Conservation (phyloP, 2,329 filamentous ascomycete species). For the Verticillium albo-atrum region DNA sequence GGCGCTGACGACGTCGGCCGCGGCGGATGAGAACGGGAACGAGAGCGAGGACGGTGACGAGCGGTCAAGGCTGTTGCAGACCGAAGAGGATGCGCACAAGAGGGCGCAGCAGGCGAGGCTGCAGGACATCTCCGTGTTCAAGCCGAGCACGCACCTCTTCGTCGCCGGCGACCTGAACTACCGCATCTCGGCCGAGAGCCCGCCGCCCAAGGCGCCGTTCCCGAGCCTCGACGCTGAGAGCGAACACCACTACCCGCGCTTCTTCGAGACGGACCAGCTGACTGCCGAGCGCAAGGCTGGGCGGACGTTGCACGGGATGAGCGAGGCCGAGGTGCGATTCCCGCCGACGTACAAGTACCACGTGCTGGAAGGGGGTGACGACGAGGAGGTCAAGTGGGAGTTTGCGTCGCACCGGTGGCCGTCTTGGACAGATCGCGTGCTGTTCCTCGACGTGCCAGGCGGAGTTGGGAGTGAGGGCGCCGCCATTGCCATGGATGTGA, state of each 20-base stretch:
- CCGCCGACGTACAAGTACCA: slow-evolving; percentile 93
- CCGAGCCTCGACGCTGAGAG: slow-evolving; percentile 55
- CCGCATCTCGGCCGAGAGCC: slow-evolving; percentile 67
- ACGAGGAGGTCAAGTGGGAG: slow-evolving; percentile 50
- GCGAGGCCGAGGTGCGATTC: slow-evolving; percentile 71
- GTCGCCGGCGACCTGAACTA: slow-evolving; percentile 94
- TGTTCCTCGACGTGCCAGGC: slow-evolving; percentile 63
- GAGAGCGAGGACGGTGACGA: slow-evolving; percentile 19
- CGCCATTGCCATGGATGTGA: slow-evolving; percentile 50
- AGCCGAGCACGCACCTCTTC: slow-evolving; percentile 72
- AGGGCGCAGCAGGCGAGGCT: slow-evolving; percentile 37
- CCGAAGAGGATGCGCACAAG: slow-evolving; percentile 28
- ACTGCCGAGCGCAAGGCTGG: slow-evolving; percentile 63
- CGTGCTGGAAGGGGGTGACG: slow-evolving; percentile 27
- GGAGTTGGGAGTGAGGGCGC: slow-evolving; percentile 9
- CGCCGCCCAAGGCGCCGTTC: slow-evolving; percentile 57
- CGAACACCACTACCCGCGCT: slow-evolving; percentile 57
- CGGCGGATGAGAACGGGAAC: slow-evolving; percentile 3
- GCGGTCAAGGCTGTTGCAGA: slow-evolving; percentile 23
- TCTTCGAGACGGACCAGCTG: slow-evolving; percentile 76
- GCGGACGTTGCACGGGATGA: slow-evolving; percentile 71
- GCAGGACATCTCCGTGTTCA: slow-evolving; percentile 65
- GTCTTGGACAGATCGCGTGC: slow-evolving; percentile 87
- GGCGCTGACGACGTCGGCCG: slow-evolving; percentile 7
- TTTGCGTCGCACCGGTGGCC: slow-evolving; percentile 85